Conservation (phyloP, 306 rosid genomes). For the Trifolium subterraneum region DNA sequence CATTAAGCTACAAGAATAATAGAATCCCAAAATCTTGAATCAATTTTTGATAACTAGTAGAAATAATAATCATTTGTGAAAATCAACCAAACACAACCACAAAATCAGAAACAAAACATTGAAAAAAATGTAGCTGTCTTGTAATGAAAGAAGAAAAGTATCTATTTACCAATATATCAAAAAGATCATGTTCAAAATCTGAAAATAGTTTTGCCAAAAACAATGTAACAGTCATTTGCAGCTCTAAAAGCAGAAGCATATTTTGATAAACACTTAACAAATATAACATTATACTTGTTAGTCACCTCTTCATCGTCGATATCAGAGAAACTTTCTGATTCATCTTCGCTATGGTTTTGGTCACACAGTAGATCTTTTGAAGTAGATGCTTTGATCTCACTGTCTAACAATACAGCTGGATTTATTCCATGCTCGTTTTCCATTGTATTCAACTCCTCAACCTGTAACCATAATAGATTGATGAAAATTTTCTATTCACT, state of each 20-base stretch:
- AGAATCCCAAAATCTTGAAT: too few species aligned
- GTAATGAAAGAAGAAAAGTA: too few species aligned
- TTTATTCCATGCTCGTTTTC: conserved; percentile 52
- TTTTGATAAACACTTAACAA: background rate
- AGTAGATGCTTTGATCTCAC: conserved; percentile 33
- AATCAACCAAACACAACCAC: too few species aligned
- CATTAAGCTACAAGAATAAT: too few species aligned
- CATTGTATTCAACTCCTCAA: conserved; percentile 58
- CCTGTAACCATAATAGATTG: conserved; percentile 38
- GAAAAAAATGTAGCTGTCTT: too few species aligned
- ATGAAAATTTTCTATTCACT: conserved; percentile 42
- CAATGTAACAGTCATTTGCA: background rate
- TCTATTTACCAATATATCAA: too few species aligned
- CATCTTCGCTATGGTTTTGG: conserved; percentile 40
- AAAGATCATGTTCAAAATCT: background rate
- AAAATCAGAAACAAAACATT: too few species aligned
- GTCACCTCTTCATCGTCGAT: conserved; percentile 66
- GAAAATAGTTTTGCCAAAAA: background rate
- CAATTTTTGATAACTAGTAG: too few species aligned
- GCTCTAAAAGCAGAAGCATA: conserved; percentile 2
- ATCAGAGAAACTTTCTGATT: conserved; percentile 66
- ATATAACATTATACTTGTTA: conserved; percentile 19
- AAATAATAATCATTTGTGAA: too few species aligned
- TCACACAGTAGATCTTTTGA: conserved; percentile 30
- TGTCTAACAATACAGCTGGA: conserved; percentile 19